Evolutionary conservation across 2,329 filamentous ascomycete genomes (phyloP), one percentile per base, ranked within the genome.

Genomic region (Dendrostoma leiphaemia): DNA sequence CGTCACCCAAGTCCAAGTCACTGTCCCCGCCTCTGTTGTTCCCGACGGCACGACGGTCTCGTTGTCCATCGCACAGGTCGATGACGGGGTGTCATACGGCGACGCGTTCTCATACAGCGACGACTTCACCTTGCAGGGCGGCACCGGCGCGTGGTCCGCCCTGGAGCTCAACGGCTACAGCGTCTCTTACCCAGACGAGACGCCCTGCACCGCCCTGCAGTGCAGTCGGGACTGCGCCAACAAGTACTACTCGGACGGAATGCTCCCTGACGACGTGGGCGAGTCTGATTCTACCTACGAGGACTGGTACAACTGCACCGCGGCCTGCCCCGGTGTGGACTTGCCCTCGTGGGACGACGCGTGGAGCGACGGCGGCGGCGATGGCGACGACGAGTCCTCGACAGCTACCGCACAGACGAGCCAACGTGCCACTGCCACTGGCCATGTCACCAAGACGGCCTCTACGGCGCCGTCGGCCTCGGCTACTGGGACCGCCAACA

Each of bases 1-100:
- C 44, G 51, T 60, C 15, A 64, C 65, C 6, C 51, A 59, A n/a
- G 31, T 67, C 38, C 61, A 60, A 49, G 56, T 69, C 24, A 64
- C 59, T 19, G 66, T 71, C 54, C 67, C 68, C 4, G 60, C 65
- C 37, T 50, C 58, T 40, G 62, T 69, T 17, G 67, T 67, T 3
- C 68, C 67, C 8, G 58, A 60, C 31, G 66, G 44, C 38, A 53
- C 60, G 46, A 66, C 65, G 50, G 67, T 69, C 59, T 61, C 53
- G 56, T 65, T 70, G 60, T 60, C 62, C 6, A 58, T 53, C 6
- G 51, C 56, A 50, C 52, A 53, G 24, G 57, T 57, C 50, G 56
- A 56, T 34, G 54, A 59, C 15, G 60, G 51, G 5, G 29, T 49
- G 7, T 51, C 57, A 1, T 44, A 44, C 15, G 5, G 7, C 13